Conservation (phyloP, 768 basidiomycete genomes). For the Candolleomyces efflorescens region DNA sequence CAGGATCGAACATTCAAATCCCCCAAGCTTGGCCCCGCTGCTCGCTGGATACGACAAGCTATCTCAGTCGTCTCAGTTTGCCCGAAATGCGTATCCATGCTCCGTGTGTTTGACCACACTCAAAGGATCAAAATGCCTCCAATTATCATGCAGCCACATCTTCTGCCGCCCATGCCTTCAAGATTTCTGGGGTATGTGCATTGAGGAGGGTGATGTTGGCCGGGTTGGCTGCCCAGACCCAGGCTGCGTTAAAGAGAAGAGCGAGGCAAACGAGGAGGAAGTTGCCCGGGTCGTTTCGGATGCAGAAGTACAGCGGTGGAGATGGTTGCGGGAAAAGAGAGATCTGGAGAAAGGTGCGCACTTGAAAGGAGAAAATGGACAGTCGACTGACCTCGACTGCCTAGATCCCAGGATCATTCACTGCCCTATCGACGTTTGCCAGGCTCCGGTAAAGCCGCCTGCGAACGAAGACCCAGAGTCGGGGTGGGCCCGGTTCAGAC, state of each 20-base stretch:
- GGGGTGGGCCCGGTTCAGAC: conserved; percentile 69
- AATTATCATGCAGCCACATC: conserved; percentile 68
- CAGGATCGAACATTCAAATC: conserved; percentile 57
- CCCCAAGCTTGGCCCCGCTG: conserved; percentile 44
- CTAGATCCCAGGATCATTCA: conserved; percentile 75
- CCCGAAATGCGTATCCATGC: conserved; percentile 63
- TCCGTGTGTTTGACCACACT: conserved; percentile 69
- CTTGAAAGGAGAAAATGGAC: neutral
- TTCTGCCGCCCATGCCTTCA: conserved; percentile 80
- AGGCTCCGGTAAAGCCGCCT: conserved; percentile 70
- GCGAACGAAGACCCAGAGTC: conserved; percentile 45
- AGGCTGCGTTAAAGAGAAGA: conserved; percentile 63
- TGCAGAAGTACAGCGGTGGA: conserved; percentile 67
- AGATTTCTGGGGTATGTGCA: conserved; percentile 80
- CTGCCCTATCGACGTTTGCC: conserved; percentile 80
- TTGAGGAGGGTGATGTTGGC: conserved; percentile 72
- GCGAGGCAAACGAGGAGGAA: conserved; percentile 65
- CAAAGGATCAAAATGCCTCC: conserved; percentile 74
- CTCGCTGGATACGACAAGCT: conserved; percentile 47
- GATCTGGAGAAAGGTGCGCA: conserved; percentile 64
- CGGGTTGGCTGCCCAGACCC: conserved; percentile 81
- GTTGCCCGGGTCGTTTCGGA: conserved; percentile 67
- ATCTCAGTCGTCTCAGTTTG: conserved; percentile 50
- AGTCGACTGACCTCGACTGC: conserved; percentile 8
- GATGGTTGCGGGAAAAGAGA: conserved; percentile 70